Evolutionary conservation across 805 yeast genomes (phyloP), one percentile per base, ranked within the genome.

Genomic region (Starmerella potacharoeniae): DNA sequence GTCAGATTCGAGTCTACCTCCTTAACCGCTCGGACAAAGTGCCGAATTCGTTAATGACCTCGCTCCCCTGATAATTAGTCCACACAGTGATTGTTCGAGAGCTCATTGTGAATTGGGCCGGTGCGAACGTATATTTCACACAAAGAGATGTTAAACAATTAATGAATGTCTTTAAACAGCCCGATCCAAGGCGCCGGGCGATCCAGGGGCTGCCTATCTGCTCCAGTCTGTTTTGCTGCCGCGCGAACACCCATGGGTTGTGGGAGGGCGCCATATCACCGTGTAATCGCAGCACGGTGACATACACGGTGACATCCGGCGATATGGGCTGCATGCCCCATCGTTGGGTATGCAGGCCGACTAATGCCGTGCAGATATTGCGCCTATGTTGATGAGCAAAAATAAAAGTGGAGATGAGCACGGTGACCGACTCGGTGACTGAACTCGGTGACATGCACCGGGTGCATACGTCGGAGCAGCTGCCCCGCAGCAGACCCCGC

Each of bases 11-110:
- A 61, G 61, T 61, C 64, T 59, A 53, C 58, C 64, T 56, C 64
- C 64, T 61, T 61, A 61, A 61, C 64, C 64, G 57, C 64, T 61
- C 64, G 64, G 64, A 56, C 64, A 61, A 53, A 58, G 60, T 60
- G 62, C 63, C 64, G 40, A 46, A 17, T 16, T 46, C 22, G n/a
- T 46, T 7, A 9, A 2, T 8, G 13, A 3, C n/a, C 2, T 33
- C 37, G 22, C 7, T 5, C 30, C 11, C 31, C 11, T 5, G 36
- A 30, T 6, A 44, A 31, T 29, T 11, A 40, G 29, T 40, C 10
- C 6, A 7, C 11, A 8, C 8, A 33, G 35, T 4, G 35, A 7
- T 8, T 3, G 4, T 22, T 33, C 35, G 35, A 33, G 2, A 7
- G 35, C 35, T 10, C 11, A 33, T 2, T 7, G 4, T 3, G 4